A percentile compares a stretch with the other conserved stretches of the same genome.
Conservation (phyloP, 768 basidiomycete genomes). For the Lactarius vividus region DNA sequence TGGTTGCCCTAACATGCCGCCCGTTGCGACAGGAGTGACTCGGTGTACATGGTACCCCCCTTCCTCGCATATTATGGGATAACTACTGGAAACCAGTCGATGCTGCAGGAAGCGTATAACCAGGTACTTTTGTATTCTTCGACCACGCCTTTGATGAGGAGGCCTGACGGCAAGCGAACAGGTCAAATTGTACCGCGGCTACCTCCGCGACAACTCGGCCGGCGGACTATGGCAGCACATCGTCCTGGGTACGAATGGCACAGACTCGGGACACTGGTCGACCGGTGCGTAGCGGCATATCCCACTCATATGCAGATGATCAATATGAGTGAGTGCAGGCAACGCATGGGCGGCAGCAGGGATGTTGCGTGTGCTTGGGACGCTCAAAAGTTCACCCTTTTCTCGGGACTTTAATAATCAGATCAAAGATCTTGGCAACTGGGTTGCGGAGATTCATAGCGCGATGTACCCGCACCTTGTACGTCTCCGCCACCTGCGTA, state of each 20-base stretch:
- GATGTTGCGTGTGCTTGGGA: slow-evolving; percentile 78
- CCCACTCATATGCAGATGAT: neutral
- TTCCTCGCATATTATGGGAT: slow-evolving; percentile 86
- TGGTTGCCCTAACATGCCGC: neutral
- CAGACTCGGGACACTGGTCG: slow-evolving; percentile 75
- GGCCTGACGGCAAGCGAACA: slow-evolving; percentile 8
- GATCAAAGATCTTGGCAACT: slow-evolving; percentile 55
- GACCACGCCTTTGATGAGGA: neutral
- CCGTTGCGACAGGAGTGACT: slow-evolving; percentile 59
- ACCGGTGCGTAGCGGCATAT: slow-evolving; percentile 48
- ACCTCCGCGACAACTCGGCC: slow-evolving; percentile 52
- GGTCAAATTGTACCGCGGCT: slow-evolving; percentile 64
- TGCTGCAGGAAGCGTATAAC: slow-evolving; percentile 62
- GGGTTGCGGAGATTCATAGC: slow-evolving; percentile 74
- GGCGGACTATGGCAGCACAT: slow-evolving; percentile 77
- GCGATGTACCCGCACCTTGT: slow-evolving; percentile 66
- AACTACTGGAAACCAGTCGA: slow-evolving; percentile 50
- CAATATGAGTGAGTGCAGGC: slow-evolving; percentile 40
- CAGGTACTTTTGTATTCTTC: slow-evolving; percentile 38
- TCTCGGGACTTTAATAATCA: slow-evolving; percentile 48
- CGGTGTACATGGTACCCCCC: slow-evolving; percentile 81
- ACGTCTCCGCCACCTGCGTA: slow-evolving; percentile 30
- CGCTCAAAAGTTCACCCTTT: slow-evolving; percentile 62
- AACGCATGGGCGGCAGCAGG: slow-evolving; percentile 93
- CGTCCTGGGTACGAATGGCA: slow-evolving; percentile 48